Conservation (phyloP, 179 eudicot genomes). For the Corrigiola litoralis region DNA sequence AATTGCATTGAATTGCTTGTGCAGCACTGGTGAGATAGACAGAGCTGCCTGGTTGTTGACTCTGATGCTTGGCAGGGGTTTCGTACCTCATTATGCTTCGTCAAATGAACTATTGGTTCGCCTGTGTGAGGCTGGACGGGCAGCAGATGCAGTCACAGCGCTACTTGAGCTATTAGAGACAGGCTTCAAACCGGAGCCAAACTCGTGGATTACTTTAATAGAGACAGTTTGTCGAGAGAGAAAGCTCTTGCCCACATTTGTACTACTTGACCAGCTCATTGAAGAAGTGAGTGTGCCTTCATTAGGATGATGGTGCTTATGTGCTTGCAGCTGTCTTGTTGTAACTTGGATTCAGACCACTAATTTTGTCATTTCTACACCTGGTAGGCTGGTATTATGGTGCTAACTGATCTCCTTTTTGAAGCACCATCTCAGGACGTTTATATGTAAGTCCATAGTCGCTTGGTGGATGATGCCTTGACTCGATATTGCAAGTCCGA, state of each 20-base stretch:
- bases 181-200: slow-evolving; percentile 69
- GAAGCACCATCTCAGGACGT: too few species aligned
- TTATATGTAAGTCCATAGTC: too few species aligned
- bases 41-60: slow-evolving; percentile 48
- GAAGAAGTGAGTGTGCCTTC: slow-evolving; percentile 8
- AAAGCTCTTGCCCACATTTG: slow-evolving; percentile 59
- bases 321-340: too few species aligned
- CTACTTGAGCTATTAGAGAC: slow-evolving; percentile 50
- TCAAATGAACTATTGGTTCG: slow-evolving; percentile 64
- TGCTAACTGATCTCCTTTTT: too few species aligned
- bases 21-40: slow-evolving; percentile 47
- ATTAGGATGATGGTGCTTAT: neutral
- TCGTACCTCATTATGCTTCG: slow-evolving; percentile 78
- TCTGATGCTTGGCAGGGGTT: slow-evolving; percentile 73
- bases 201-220: slow-evolving; percentile 54
- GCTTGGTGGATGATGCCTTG: too few species aligned
- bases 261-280: slow-evolving; percentile 57
- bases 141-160: slow-evolving; percentile 46
- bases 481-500: too few species aligned
- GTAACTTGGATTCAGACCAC: too few species aligned
- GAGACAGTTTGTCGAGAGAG: slow-evolving; percentile 75
- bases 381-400: too few species aligned
- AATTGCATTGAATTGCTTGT: slow-evolving; percentile 61
- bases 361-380: too few species aligned
- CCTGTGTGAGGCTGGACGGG: slow-evolving; percentile 60